Evolutionary conservation across 306 rosid genomes (phyloP).

Genomic region (Cucurbita maxima): DNA sequence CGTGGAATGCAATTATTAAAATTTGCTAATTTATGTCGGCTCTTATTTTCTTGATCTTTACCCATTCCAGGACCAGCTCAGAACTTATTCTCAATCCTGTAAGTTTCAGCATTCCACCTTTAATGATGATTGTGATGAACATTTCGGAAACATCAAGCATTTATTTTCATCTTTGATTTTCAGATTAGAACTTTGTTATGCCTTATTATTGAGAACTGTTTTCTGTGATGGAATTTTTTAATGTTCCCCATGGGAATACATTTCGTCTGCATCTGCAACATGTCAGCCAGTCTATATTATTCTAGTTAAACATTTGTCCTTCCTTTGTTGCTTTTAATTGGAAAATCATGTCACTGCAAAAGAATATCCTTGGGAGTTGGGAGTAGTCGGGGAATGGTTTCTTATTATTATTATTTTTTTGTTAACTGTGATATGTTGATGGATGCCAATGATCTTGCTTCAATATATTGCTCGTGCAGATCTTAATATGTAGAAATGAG

Average conservation of each 20-base stretch:
- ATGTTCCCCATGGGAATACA: neutral
- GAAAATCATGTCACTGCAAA: neutral
- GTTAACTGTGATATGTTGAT: no score
- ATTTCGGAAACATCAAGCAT: neutral
- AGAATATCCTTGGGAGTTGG: neutral
- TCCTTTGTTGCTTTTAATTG: neutral
- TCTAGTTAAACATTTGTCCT: neutral
- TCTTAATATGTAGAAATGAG: conserved; percentile 87
- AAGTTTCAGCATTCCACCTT: conserved; percentile 13
- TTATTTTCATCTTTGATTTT: neutral
- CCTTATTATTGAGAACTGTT: neutral
- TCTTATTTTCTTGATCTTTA: neutral
- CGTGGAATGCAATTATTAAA: neutral
- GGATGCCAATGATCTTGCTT: neutral
- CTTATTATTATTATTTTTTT: no score
- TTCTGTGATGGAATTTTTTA: neutral
- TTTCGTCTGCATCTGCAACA: neutral
- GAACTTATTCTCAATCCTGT: conserved; percentile 89
- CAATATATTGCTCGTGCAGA: conserved; percentile 28
- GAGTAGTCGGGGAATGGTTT: neutral
- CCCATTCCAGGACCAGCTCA: conserved; percentile 68
- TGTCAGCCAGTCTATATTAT: neutral
- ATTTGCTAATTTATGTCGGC: neutral
- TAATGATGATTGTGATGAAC: neutral
- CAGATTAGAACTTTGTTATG: neutral